Base-by-base conservation (phyloP, 345 rosid species). In the Lepidium sativum region DNA sequence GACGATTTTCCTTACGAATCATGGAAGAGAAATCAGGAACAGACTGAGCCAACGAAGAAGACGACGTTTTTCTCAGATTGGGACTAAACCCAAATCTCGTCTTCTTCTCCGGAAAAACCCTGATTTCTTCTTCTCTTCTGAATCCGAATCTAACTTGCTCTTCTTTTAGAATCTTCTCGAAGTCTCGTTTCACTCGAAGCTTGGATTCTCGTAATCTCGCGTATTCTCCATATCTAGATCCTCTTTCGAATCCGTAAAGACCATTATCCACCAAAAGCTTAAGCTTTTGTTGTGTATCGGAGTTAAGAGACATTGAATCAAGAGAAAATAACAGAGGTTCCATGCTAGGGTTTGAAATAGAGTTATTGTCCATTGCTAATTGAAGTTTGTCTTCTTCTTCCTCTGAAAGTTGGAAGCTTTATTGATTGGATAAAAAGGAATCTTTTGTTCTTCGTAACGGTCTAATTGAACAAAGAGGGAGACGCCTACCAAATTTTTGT, bases 21-120 rank as follows among this genome's bases (percentile, higher is more conserved):
- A 81, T 59, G 1, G 88, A 63, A 2, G 89, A 81, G 79, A 87
- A 89, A 73, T 92, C 87, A 23, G 95, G 96, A 61, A 92, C 90
- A 0, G 98, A 89, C 44, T 87, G 94, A 9, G 83, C 83, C 81
- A 89, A 69, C 6, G 75, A 58, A 49, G 87, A 80, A 5, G 78
- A 47, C 34, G 89, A 77, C 13, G 75, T 10, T 38, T 33, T 59
- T 9, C 61, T 54, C 23, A 47, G 34, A 67, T 57, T 57, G 10
- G 45, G 55, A 14, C 4, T 52, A 55, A 65, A 65, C 8, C 83
- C 86, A 38, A 88, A 86, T 45, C 78, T 80, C 41, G 86, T 92
- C 71, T 43, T 60, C 74, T 54, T 70, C 64, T 54, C 75, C 18
- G 75, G 75, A 0, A 67, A 69, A 56, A 39, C 52, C 79, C 82